Evolutionary conservation across 495 filamentous ascomycete genomes (phyloP).

Genomic region (Glarea lozoyensis): DNA sequence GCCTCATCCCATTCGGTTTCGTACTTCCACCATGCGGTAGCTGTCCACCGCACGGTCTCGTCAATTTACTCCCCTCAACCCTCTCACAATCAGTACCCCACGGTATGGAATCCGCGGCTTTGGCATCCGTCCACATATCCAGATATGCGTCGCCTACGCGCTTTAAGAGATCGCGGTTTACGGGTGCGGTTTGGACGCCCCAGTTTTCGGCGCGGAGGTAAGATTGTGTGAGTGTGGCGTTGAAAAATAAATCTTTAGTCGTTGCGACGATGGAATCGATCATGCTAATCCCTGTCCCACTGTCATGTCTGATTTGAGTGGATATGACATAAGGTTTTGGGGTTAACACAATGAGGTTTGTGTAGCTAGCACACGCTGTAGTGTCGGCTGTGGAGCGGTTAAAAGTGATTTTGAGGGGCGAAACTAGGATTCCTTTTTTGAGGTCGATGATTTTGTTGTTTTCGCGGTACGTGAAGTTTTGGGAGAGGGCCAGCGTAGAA

Average conservation of each 20-base stretch:
- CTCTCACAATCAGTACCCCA: constrained; percentile 40
- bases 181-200: constrained; percentile 24
- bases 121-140: constrained; percentile 40
- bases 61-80: constrained; percentile 31
- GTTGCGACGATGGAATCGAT: constrained; percentile 40
- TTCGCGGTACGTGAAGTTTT: constrained; percentile 32
- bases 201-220: constrained; percentile 36
- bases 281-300: constrained; percentile 22
- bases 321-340: constrained; percentile 32
- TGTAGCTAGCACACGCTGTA: constrained; percentile 34
- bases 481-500: constrained; percentile 20
- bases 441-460: constrained; percentile 32
- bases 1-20: constrained; percentile 30
- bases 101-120: constrained; percentile 32
- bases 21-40: constrained; percentile 31
- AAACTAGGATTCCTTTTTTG: constrained; percentile 24
- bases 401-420: constrained; percentile 28
- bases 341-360: constrained; percentile 26
- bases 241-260: constrained; percentile 37
- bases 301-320: constrained; percentile 33
- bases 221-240: constrained; percentile 30
- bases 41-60: constrained; percentile 29
- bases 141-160: constrained; percentile 36
- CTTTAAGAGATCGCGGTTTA: constrained; percentile 30
- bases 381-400: constrained; percentile 32